Evolutionary conservation across 768 basidiomycete species (phyloP).

Genomic region (Naematelia aurantialba): DNA sequence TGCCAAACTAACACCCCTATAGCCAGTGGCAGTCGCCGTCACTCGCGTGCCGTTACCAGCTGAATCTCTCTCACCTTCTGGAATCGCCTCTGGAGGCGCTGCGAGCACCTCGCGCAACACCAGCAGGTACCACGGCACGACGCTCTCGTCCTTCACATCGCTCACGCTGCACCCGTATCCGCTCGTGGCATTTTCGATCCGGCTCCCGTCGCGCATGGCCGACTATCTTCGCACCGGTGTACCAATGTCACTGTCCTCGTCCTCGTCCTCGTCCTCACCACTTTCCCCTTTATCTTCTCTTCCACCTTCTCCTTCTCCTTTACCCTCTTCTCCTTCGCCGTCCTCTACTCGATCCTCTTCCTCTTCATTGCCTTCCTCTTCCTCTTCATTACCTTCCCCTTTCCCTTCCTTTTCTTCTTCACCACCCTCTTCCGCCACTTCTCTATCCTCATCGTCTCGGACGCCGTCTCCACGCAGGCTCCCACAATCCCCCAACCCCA

Average conservation of each 20-base stretch:
- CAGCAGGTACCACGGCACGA: conserved; percentile 74
- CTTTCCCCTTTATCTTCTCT: not conserved
- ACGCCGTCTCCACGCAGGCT: not conserved
- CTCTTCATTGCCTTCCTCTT: not conserved
- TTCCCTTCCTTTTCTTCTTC: not conserved
- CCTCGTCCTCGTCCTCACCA: not conserved
- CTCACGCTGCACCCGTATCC: conserved; percentile 85
- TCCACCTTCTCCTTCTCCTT: conserved; percentile 17
- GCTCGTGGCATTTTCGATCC: conserved; percentile 81
- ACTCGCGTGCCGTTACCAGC: conserved; percentile 56
- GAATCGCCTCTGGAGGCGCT: conserved; percentile 2
- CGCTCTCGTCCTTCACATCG: conserved; percentile 87
- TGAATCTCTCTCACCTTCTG: conserved; percentile 3
- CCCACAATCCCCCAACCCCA: conserved; percentile 50
- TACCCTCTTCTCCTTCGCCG: conserved; percentile 4
- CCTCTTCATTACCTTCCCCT: not conserved
- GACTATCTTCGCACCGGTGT: conserved; percentile 30
- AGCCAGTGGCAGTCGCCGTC: conserved; percentile 83
- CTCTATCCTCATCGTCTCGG: conserved; percentile 2
- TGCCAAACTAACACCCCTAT: conserved; percentile 47
- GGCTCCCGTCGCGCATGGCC: conserved; percentile 85
- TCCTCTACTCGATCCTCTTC: not conserved
- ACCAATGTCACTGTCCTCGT: conserved; percentile 24
- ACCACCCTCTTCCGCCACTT: not conserved
- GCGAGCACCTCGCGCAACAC: conserved; percentile 9